Percentiles rank a stretch among this genome's conserved stretches.
Conservation (phyloP, 257 asterid species). For the Gentiana dahurica region DNA sequence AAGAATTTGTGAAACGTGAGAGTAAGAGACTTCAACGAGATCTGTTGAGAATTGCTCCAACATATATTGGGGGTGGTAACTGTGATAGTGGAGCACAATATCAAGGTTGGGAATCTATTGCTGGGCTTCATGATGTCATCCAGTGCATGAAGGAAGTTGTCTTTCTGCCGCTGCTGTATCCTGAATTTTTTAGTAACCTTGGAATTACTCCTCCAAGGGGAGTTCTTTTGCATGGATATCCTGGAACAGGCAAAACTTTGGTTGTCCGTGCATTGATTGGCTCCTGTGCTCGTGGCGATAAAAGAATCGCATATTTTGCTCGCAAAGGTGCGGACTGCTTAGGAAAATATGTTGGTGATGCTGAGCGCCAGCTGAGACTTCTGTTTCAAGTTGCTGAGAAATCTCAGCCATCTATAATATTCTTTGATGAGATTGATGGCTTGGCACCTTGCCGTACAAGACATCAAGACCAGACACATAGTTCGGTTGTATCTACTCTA, state of each 20-base stretch:
- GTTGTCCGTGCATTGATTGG: constrained; percentile 98
- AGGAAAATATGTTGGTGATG: constrained; percentile 98
- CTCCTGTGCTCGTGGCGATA: constrained; percentile 93
- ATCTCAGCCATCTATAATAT: constrained; percentile 96
- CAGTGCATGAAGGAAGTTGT: constrained; percentile 99
- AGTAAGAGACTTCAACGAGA: constrained; percentile 98
- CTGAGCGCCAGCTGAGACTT: constrained; percentile 96
- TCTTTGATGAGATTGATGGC: constrained; percentile 98
- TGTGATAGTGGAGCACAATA: constrained; percentile 35
- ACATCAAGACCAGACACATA: constrained; percentile 96
- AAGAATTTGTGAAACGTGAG: constrained; percentile 95
- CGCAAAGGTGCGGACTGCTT: constrained; percentile 99
- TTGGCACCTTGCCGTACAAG: constrained; percentile 93
- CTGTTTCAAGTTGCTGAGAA: constrained; percentile 95
- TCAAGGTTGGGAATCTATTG: constrained; percentile 98
- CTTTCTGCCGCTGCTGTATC: constrained; percentile 85
- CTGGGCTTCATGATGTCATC: constrained; percentile 92
- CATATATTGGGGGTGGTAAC: constrained; percentile 77
- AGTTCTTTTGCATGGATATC: constrained; percentile 94
- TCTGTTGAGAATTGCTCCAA: constrained; percentile 82
- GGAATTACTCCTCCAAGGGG: constrained; percentile 98
- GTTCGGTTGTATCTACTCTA: constrained; percentile 96
- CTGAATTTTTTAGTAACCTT: constrained; percentile 71
- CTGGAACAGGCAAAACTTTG: constrained; percentile 99
- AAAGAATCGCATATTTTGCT: constrained; percentile 92